Percentiles rank a stretch among this genome's conserved stretches.
Evolutionary conservation across 345 rosid genomes (phyloP).

Genomic region (Citrus cavaleriei): DNA sequence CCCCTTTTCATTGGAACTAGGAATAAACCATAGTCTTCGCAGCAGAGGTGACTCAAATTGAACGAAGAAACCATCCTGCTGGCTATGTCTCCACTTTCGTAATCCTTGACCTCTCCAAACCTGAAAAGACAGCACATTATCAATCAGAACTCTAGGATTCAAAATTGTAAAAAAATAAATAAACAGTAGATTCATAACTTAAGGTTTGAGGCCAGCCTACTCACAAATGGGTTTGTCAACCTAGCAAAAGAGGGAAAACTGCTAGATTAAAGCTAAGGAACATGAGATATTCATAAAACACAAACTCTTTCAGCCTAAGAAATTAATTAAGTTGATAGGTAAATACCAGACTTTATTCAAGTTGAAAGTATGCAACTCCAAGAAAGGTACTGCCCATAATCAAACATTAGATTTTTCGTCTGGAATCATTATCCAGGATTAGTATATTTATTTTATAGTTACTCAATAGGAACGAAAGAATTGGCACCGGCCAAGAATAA

Average conservation of each 20-base stretch:
- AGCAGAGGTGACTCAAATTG: conserved; percentile 72
- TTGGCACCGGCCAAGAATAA: neutral
- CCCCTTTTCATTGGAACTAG: conserved; percentile 80
- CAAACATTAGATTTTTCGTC: neutral
- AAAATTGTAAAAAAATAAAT: neutral
- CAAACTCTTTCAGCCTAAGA: neutral
- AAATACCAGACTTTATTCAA: neutral
- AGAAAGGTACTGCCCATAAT: neutral
- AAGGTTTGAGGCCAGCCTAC: neutral
- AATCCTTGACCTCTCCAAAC: conserved; percentile 99
- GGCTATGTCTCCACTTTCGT: conserved; percentile 96
- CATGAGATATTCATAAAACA: neutral
- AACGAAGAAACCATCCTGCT: conserved; percentile 86
- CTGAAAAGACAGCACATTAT: conserved; percentile 30
- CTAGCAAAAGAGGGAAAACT: neutral
- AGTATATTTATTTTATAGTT: neutral
- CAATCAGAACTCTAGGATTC: neutral
- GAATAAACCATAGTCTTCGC: conserved; percentile 86
- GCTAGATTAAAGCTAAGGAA: neutral
- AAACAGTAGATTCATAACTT: neutral
- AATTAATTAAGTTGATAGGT: neutral
- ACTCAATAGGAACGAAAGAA: neutral
- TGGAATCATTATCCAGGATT: neutral
- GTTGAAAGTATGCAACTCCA: neutral
- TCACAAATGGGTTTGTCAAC: neutral